Evolutionary conservation across 2,329 filamentous ascomycete species (phyloP).

Genomic region (Trichoderma citrinoviride): DNA sequence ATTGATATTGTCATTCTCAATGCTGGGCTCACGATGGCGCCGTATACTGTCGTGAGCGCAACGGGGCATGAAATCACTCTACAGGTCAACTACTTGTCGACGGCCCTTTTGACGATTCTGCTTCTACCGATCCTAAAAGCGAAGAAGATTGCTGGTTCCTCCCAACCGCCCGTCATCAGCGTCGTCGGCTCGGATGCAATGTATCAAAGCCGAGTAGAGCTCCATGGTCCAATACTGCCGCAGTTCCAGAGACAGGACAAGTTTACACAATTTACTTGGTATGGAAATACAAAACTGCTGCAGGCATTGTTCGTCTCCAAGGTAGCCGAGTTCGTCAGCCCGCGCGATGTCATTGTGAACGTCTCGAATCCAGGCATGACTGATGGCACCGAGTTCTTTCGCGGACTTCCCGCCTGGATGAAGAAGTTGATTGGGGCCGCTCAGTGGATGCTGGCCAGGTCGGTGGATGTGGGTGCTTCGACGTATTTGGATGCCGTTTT

Average conservation of each 20-base stretch:
- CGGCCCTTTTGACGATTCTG: not conserved
- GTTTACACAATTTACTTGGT: not conserved
- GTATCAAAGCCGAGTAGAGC: not conserved
- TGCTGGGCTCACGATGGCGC: not conserved
- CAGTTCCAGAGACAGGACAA: not conserved
- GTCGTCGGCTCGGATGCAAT: not conserved
- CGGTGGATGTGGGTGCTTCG: not conserved
- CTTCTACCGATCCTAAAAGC: conserved; percentile 2
- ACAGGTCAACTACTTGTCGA: conserved; percentile 11
- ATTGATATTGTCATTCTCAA: not conserved
- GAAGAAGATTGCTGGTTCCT: not conserved
- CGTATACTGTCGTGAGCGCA: not conserved
- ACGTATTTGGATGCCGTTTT: not conserved
- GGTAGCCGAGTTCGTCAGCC: conserved; percentile 36
- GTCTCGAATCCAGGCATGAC: conserved; percentile 36
- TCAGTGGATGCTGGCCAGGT: not conserved
- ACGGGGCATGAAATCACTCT: not conserved
- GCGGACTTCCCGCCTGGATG: not conserved
- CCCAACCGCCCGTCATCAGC: not conserved
- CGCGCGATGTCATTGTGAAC: conserved; percentile 38
- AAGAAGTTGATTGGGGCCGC: not conserved
- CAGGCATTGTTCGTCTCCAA: conserved; percentile 22
- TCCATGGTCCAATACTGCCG: not conserved
- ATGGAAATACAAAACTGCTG: not conserved
- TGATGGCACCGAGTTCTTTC: conserved; percentile 27